Evolutionary conservation across 768 basidiomycete species (phyloP), one percentile per base, ranked within the genome.

Genomic region (Mycena rosella): DNA sequence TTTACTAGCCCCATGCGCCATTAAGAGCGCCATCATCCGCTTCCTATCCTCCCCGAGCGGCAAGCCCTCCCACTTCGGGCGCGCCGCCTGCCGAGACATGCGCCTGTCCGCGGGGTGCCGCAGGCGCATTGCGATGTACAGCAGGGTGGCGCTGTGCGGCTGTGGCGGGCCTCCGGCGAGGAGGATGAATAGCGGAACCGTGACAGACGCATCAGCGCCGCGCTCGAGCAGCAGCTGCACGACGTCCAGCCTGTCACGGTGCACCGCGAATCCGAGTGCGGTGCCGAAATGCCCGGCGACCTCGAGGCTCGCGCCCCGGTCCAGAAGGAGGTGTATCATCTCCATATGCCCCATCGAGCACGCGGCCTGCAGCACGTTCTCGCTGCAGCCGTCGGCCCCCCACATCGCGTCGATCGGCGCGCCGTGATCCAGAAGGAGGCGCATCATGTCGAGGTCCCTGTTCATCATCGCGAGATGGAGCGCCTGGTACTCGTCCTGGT

Each of bases 241-340:
- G 5, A 60, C 30, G n/a, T 48, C 44, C 0, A 63, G 9, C 17
- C 38, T 34, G 10, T 45, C 3, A 5, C 20, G 14, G 24, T 42
- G 56, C 15, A 63, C 42, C 22, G 68, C 68, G n/a, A 65, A 64
- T 6, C 63, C 63, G 17, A 65, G n/a, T 5, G 64, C 38, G 5
- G 22, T 45, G 6, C 63, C 63, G 22, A 51, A 57, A 30, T 64
- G 47, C 1, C 63, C 63, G 2, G 6, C 0, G 29, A 10, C 1
- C n/a, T 64, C 63, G 11, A 51, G 15, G 10, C 24, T 15, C 3
- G 55, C 63, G 20, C 63, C 63, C 1, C 48, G 48, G 0, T 38
- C 54, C 7, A 57, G 18, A 2, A 64, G 63, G 9, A 64, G 55
- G 1, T 49, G 13, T 8, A 57, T 26, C 55, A 64, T 64, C 36